phyloP scores from a whole-genome alignment of 768 basidiomycete genomes.

The Lactarius vividus region DNA sequence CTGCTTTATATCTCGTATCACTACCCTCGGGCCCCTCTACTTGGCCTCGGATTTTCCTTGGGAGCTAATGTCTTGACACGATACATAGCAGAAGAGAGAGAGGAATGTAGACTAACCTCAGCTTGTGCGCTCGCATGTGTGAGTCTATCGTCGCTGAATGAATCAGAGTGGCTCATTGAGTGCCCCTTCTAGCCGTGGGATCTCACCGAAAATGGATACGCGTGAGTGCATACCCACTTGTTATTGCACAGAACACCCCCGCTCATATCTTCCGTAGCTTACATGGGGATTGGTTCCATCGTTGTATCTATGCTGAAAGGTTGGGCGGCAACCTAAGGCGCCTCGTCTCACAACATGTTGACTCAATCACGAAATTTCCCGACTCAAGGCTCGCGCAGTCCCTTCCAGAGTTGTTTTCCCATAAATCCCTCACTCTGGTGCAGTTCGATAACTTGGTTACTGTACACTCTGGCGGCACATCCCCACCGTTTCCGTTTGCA shows the following conservation, averaged over 20 bases:
- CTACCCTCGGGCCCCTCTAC: conserved; percentile 77
- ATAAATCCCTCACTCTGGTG: conserved; percentile 53
- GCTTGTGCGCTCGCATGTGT: conserved; percentile 76
- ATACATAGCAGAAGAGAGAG: conserved; percentile 84
- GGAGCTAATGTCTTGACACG: conserved; percentile 90
- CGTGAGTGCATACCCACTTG: conserved; percentile 30
- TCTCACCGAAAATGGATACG: conserved; percentile 37
- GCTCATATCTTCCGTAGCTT: conserved; percentile 43
- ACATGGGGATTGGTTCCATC: conserved; percentile 51
- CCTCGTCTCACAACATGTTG: conserved; percentile 51
- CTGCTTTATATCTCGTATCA: conserved; percentile 66
- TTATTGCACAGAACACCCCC: conserved; percentile 8
- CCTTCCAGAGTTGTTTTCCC: conserved; percentile 42
- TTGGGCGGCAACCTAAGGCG: conserved; percentile 74
- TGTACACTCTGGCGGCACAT: conserved; percentile 62
- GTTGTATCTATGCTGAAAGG: conserved; percentile 68
- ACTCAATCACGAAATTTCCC: conserved; percentile 48
- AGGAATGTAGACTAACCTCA: conserved; percentile 54
- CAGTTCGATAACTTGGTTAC: conserved; percentile 65
- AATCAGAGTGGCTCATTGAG: conserved; percentile 10
- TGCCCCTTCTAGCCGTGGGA: conserved; percentile 47
- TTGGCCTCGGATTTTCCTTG: conserved; percentile 91
- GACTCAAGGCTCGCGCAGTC: conserved; percentile 51
- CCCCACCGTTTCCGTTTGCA: conserved; percentile 47
- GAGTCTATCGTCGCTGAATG: conserved; percentile 36